Base-by-base conservation (phyloP, 208 protist genomes). In the Leishmania lainsoni region DNA sequence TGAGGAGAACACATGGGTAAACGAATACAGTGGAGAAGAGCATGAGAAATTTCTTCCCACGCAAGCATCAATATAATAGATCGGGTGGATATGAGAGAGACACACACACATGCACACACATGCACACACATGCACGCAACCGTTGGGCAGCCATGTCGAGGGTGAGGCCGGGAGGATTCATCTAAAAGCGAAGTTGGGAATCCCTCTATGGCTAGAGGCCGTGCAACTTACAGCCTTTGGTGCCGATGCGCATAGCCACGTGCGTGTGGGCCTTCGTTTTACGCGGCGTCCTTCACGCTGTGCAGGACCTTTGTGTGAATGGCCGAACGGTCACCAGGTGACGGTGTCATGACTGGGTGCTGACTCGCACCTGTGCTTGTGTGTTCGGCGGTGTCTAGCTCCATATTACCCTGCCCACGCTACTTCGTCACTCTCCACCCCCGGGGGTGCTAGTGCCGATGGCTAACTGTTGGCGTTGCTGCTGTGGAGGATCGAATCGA, bases 361-460 rank as follows among this genome's bases (percentile, higher is more conserved):
- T 81, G 26, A 59, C 59, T 22, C 75, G 76, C 58, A 81, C 32
- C 10, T 48, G 75, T 3, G 48, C 39, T 59, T 84, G 56, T 45
- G 42, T 35, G n/a, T 81, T 63, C 16, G 76, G 63, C 16, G 77
- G 81, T 14, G 59, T 78, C 81, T 74, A 85, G n/a, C 16, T 78
- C 1, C 54, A 78, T 45, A 70, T 59, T 42, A 74, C 12, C 10
- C 26, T 39, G 51, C 58, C 29, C 4, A 68, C 14, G 39, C 81
- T 52, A 73, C 69, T 73, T 10, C 42, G 42, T 45, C 42, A 45
- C 42, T 45, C 42, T 6, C 42, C 69, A 35, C 69, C 3, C 73
- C 73, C 32, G 59, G 52, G 5, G 29, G 75, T 65, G 59, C 39
- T 68, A 59, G 70, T 78, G 17, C 59, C 59, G 39, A 74, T 80